A percentile compares a stretch with the other conserved stretches of the same genome.
Evolutionary conservation across 768 basidiomycete species (phyloP).

Genomic region (Termitomyces sp.): DNA sequence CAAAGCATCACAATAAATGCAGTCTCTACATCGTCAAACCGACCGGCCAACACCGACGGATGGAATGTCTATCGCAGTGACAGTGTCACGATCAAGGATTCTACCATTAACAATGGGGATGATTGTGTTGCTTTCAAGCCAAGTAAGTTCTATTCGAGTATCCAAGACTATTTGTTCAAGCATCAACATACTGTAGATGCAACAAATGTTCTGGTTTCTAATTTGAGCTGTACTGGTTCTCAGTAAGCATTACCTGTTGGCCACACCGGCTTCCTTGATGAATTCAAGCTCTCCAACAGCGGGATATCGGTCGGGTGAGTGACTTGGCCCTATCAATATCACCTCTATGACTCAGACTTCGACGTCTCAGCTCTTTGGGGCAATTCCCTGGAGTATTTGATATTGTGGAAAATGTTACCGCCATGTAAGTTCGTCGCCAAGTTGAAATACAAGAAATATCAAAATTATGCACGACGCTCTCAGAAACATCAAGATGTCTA

Average conservation of each 20-base stretch:
- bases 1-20: conserved; percentile 42
- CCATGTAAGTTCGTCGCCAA: conserved; percentile 27
- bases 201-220: conserved; percentile 51
- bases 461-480: not conserved
- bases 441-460: not conserved
- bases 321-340: not conserved
- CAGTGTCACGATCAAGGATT: conserved; percentile 40
- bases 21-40: conserved; percentile 35
- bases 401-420: conserved; percentile 55
- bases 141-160: conserved; percentile 21
- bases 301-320: conserved; percentile 49
- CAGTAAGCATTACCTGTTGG: conserved; percentile 30
- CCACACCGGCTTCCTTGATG: not conserved
- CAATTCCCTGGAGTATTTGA: conserved; percentile 48
- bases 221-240: conserved; percentile 54
- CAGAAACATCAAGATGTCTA: conserved; percentile 54
- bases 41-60: conserved; percentile 49
- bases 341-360: not conserved
- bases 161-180: not conserved
- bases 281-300: conserved; percentile 20
- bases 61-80: conserved; percentile 61
- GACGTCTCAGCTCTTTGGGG: conserved; percentile 44
- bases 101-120: conserved; percentile 47
- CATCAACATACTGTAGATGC: conserved; percentile 23
- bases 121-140: conserved; percentile 60